Base-by-base conservation (phyloP, 257 asterid genomes). In the Parsonsia alboflavescens region DNA sequence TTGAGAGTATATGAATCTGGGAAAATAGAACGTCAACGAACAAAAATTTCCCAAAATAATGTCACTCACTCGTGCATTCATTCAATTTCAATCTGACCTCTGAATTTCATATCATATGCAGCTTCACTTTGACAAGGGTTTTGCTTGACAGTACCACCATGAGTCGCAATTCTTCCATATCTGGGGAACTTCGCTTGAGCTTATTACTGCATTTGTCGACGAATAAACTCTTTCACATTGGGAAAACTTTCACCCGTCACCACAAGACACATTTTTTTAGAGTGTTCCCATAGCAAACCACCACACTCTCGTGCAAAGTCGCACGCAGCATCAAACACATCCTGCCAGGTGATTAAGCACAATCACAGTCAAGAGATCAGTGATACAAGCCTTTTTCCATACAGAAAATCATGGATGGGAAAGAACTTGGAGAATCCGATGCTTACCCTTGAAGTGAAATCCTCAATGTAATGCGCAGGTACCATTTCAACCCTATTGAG, bases 301-400 rank as follows among this genome's bases (percentile, higher is more conserved):
- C 92, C 95, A 71, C 91, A 85, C 62, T 94, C 97, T 69, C 95
- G 86, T 2, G 97, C 97, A 84, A 83, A 91, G 80, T 91, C 96
- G 39, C 98, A 86, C 4, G 96, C 97, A 74, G 96, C 84, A 73
- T 94, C 97, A 50, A 84, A 94, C 39, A 88, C 97, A 17, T 90
- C 97, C 97, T 91, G 90, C 62, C 62, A 79, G 78, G 62, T 33
- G 12, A 61, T 33, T 0, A 56, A 57, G 50, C 57, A 45, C 39
- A 66, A 75, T 16, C 68, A 15, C 19, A 74, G 28, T 46, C 17
- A 67, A n/a, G 49, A 36, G 48, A 45, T 73, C 46, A 45, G 5
- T 7, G 50, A 28, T 28, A 24, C 4, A 69, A 42, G 22, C 9
- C 2, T 24, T 65, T 39, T 33, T 69, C 30, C 68, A 5, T 11